Evolutionary conservation across 352 stramenopile genomes (phyloP).

Genomic region (Globisporangium lucens): DNA sequence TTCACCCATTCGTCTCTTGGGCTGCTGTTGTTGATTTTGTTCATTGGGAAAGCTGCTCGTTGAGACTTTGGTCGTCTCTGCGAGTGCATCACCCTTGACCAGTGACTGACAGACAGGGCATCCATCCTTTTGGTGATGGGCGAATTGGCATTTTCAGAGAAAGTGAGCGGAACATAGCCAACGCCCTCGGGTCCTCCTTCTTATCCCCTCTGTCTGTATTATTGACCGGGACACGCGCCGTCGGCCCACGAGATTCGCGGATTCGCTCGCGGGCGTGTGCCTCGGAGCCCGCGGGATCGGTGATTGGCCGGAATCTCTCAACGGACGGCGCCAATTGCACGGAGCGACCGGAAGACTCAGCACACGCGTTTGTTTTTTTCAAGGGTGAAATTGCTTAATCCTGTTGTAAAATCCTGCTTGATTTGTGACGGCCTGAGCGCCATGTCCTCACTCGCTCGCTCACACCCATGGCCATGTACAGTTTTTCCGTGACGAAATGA

Average conservation of each 20-base stretch:
- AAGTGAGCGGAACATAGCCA: neutral
- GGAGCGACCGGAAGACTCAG: neutral
- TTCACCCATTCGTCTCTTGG: neutral
- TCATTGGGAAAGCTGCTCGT: neutral
- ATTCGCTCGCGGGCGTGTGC: neutral
- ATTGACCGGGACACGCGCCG: neutral
- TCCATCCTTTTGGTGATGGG: neutral
- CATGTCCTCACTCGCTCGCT: too few relatives aligned
- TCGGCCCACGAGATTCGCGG: neutral
- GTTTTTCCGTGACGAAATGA: neutral
- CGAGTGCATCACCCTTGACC: neutral
- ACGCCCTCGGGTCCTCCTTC: too few relatives aligned
- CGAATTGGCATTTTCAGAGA: neutral
- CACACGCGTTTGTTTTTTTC: neutral
- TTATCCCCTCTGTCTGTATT: neutral
- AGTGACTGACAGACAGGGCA: neutral
- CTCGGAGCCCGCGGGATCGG: neutral
- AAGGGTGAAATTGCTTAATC: too few relatives aligned
- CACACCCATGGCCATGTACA: neutral
- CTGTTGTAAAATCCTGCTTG: neutral
- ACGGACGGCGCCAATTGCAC: neutral
- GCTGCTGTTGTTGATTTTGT: neutral
- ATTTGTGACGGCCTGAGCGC: neutral
- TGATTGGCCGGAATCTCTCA: neutral
- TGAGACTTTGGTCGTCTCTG: neutral